Evolutionary conservation across 1,284 basidiomycete genomes (phyloP), one percentile per base, ranked within the genome.

Genomic region (Xerocomus minutiporus): DNA sequence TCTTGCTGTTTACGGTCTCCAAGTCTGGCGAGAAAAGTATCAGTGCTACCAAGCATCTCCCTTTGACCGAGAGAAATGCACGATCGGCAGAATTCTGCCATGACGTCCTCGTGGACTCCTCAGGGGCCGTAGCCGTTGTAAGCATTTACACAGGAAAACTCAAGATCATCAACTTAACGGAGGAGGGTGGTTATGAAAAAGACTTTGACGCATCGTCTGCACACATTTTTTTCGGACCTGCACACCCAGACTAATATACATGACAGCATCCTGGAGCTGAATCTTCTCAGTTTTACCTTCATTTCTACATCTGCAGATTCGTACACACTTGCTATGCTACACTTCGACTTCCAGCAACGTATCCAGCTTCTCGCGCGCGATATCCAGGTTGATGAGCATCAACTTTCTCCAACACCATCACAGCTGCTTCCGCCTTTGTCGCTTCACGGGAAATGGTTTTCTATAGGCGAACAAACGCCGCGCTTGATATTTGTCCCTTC

Each of bases 231-330:
- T 36, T 46, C 8, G 38, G 43, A 13, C 8, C 40, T 15, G 23
- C 17, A 39, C 36, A 43, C 11, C 17, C 3, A 35, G 15, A 23
- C 53, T 68, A 23, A 32, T 9, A 45, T 25, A 5, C 39, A 15
- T 36, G 13, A 26, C 58, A 93, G 91, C 49, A 66, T 92, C 36
- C 79, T 82, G 6, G 91, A 94, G 61, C 71, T 89, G 52, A 91
- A 86, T 60, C 71, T 95, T 3, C 73, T 93, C 20, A 80, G 84
- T 13, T 64, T 93, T 20, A 73, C 80, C 1, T 90, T 93, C 70
- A 65, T 91, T 9, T 74, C 83, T 29, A 60, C 60, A 57, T 35
- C 64, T 49, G 45, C 73, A 1, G 73, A 76, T n/a, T 74, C 76
- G 12, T 79, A 79, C 42, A 71, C 79, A 0, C 65, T 94, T 31